Conservation (phyloP, 257 asterid species). For the Fraxinus anomala region DNA sequence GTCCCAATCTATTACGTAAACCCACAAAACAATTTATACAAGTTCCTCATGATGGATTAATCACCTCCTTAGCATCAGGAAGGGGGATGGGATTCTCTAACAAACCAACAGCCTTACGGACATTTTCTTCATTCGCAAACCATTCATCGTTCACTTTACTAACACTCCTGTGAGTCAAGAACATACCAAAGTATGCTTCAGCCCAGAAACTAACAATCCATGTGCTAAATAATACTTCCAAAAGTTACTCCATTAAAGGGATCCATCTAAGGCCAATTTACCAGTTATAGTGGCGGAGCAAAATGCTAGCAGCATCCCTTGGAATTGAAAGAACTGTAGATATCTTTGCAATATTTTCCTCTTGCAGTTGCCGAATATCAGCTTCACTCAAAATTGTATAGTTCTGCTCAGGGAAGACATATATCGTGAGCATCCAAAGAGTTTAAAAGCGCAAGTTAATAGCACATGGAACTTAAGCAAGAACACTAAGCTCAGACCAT, state of each 20-base stretch:
- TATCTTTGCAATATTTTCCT: conserved; percentile 68
- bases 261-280: conserved; percentile 35
- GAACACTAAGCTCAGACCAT: conserved; percentile 1
- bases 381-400: conserved; percentile 77
- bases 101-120: conserved; percentile 80
- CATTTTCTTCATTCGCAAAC: conserved; percentile 91
- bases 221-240: neutral
- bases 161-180: conserved; percentile 75
- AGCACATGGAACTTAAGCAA: neutral
- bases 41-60: conserved; percentile 20
- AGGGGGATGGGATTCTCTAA: conserved; percentile 64
- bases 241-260: conserved; percentile 18
- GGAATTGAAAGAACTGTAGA: conserved; percentile 84
- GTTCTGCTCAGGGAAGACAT: conserved; percentile 44
- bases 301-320: conserved; percentile 76
- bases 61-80: conserved; percentile 75
- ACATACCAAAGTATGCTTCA: conserved; percentile 31
- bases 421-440: conserved; percentile 15
- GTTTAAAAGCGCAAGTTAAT: conserved; percentile 15
- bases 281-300: conserved; percentile 93
- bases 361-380: conserved; percentile 78
- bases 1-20: conserved; percentile 13
- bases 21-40: conserved; percentile 22
- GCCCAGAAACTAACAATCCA: conserved; percentile 21
- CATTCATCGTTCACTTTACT: conserved; percentile 96